phyloP scores from a whole-genome alignment of 2,329 filamentous ascomycete species.

The Chrysosphaeria jannelii region DNA sequence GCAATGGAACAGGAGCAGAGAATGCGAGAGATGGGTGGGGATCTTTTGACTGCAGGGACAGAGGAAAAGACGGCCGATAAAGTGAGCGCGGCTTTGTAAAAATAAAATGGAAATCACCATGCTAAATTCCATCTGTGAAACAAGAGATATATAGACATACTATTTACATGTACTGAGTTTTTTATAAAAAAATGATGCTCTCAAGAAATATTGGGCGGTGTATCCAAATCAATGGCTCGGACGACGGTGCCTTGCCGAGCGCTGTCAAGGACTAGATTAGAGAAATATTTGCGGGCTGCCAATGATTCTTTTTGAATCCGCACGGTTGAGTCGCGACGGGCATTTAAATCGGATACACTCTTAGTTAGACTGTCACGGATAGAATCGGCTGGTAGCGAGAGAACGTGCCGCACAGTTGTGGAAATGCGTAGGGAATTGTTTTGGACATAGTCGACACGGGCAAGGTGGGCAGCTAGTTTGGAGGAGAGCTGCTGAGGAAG shows the following conservation, averaged over 20 bases:
- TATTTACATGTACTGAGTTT: too few species aligned
- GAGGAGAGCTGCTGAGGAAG: constrained; percentile 58
- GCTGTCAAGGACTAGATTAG: constrained; percentile 45
- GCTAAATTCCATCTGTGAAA: background rate
- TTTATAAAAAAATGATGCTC: too few species aligned
- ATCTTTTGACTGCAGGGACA: constrained; percentile 26
- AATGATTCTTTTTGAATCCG: constrained; percentile 64
- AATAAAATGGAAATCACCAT: background rate
- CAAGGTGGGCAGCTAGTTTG: constrained; percentile 59
- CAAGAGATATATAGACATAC: too few species aligned
- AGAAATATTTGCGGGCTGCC: constrained; percentile 69
- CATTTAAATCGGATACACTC: constrained; percentile 55
- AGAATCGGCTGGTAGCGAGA: constrained; percentile 65
- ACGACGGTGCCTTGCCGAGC: constrained; percentile 19
- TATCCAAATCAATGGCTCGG: constrained; percentile 22
- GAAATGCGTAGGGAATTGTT: constrained; percentile 63
- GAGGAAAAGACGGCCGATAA: constrained; percentile 16
- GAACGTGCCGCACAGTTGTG: constrained; percentile 58
- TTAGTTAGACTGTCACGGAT: constrained; percentile 59
- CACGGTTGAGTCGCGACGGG: constrained; percentile 51
- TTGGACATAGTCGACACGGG: constrained; percentile 74
- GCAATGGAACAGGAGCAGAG: constrained; percentile 96
- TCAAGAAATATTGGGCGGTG: constrained; percentile 1
- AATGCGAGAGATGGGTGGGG: constrained; percentile 75
- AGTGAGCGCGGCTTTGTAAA: constrained; percentile 18